Conservation (phyloP, 306 rosid species). For the Cyamopsis tetragonoloba region DNA sequence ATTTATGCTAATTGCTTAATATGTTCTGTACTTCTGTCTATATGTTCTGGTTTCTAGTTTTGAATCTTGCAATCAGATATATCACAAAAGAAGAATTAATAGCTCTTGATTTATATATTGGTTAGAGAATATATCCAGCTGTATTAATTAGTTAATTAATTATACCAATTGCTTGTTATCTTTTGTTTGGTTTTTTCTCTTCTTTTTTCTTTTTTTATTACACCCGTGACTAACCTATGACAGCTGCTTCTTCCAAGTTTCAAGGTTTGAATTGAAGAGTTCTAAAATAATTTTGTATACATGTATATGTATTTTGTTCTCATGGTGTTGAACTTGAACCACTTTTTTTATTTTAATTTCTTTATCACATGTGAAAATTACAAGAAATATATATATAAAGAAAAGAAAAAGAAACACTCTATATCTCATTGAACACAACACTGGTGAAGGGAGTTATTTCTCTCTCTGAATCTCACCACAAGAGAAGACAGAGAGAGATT, state of each 20-base stretch:
- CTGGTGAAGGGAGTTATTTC: constrained; percentile 7
- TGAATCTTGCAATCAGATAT: constrained; percentile 7
- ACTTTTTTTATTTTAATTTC: background rate
- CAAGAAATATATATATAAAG: no score
- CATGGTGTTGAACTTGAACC: background rate
- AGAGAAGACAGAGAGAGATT: background rate
- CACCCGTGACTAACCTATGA: background rate
- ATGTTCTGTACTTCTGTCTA: background rate
- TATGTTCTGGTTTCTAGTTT: background rate
- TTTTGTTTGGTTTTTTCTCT: no score
- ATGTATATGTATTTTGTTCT: background rate
- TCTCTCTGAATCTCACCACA: background rate
- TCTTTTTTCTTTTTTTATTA: background rate
- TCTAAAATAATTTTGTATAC: background rate
- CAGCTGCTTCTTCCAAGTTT: background rate
- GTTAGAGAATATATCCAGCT: constrained; percentile 7
- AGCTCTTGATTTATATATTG: background rate
- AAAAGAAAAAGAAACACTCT: no score
- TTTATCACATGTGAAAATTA: constrained; percentile 1
- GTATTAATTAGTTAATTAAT: background rate
- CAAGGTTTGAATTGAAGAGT: constrained; percentile 5
- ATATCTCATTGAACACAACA: no score
- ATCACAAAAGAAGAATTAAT: background rate
- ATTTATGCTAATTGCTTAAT: background rate
- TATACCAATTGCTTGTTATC: background rate